Percentiles rank a stretch among this genome's conserved stretches.
These are phyloP conservation scores for Eremochloa ophiuroides DNA, from an alignment of 176 grass and related monocot species.

Conservation along the genomic window DNA sequence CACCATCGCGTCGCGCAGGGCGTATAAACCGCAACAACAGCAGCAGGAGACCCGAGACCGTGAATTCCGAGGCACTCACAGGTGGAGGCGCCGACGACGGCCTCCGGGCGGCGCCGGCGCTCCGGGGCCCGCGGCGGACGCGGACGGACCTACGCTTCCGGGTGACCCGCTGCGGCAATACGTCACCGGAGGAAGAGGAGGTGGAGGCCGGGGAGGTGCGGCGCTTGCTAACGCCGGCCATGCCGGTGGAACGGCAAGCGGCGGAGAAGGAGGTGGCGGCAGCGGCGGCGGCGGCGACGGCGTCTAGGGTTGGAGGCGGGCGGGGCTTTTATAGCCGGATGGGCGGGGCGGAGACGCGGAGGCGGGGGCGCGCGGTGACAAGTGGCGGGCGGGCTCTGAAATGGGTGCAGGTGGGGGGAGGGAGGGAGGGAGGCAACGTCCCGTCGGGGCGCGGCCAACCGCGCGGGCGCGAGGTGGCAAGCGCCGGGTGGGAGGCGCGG, in stretches of 20 bases:
- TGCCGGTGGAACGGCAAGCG: background rate
- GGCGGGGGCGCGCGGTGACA: conserved; percentile 38
- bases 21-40: background rate
- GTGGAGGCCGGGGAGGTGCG: conserved; percentile 24
- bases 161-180: background rate
- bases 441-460: conserved; percentile 44
- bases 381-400: conserved; percentile 46
- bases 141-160: conserved; percentile 43
- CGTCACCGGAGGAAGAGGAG: conserved; percentile 25
- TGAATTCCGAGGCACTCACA: conserved; percentile 68
- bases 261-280: background rate
- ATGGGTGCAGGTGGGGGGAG: conserved; percentile 32
- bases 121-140: conserved; percentile 7
- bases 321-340: conserved; percentile 42
- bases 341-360: conserved; percentile 37
- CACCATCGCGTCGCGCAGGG: conserved; percentile 13
- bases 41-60: background rate
- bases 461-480: conserved; percentile 48
- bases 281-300: conserved; percentile 20
- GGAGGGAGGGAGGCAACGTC: background rate
- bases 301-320: conserved; percentile 54
- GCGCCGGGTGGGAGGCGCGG: conserved; percentile 45
- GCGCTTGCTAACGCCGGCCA: conserved; percentile 45
- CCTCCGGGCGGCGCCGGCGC: conserved; percentile 17
- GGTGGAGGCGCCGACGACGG: conserved; percentile 15